Evolutionary conservation across 192 early-diverging fungal species (phyloP).

Genomic region (Funneliformis mosseae): DNA sequence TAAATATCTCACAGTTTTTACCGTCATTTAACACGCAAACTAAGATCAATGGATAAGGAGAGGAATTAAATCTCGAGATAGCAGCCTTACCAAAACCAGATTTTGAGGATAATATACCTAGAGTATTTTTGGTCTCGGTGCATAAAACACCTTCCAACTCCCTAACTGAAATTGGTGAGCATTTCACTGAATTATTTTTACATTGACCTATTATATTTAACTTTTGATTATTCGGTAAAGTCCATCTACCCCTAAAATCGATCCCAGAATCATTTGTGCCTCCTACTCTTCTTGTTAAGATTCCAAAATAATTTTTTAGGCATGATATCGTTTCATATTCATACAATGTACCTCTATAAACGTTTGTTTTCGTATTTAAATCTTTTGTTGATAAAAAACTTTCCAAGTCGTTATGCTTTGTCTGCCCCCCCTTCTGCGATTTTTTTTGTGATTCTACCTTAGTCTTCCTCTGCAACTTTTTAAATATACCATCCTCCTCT

Average conservation of each 20-base stretch:
- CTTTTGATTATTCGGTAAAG: slow-evolving; percentile 2
- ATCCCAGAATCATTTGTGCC: slow-evolving; percentile 22
- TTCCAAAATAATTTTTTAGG: slow-evolving; percentile 18
- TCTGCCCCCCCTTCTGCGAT: too few species aligned
- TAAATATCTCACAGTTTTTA: background rate
- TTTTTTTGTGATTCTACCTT: too few species aligned
- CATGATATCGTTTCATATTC: slow-evolving; percentile 31
- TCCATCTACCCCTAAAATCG: slow-evolving; percentile 30
- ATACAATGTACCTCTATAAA: slow-evolving; percentile 30
- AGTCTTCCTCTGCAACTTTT: too few species aligned
- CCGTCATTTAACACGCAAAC: background rate
- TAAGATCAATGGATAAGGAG: slow-evolving; percentile 15
- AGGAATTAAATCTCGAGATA: background rate
- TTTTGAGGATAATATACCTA: slow-evolving; percentile 14
- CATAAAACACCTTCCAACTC: slow-evolving; percentile 26
- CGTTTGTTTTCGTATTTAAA: background rate
- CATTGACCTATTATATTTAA: slow-evolving; percentile 29
- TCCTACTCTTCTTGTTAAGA: slow-evolving; percentile 2
- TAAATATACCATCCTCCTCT: background rate
- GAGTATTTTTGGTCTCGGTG: background rate
- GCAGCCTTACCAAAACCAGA: background rate
- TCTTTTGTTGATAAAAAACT: slow-evolving; percentile 18
- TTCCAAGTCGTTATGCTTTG: slow-evolving; percentile 18
- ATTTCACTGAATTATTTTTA: background rate
- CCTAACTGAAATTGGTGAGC: slow-evolving; percentile 5